A percentile compares a stretch with the other conserved stretches of the same genome.
Evolutionary conservation across 2,329 filamentous ascomycete genomes (phyloP).

Genomic region (Pyricularia sp.): DNA sequence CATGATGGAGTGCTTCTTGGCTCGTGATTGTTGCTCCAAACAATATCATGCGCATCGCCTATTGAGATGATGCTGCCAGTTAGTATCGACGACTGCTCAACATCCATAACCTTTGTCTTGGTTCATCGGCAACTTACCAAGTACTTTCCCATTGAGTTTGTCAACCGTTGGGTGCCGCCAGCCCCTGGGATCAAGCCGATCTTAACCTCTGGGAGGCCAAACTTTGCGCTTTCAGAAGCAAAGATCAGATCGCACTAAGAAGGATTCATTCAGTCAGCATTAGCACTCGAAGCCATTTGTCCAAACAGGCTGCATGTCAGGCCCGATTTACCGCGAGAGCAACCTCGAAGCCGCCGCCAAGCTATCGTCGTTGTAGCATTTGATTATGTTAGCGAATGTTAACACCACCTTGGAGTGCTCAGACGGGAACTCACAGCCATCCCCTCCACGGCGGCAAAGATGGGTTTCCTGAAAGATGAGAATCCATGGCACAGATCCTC

Average conservation of each 20-base stretch:
- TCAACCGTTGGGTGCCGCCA: constrained; percentile 19
- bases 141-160: constrained; percentile 21
- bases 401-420: neutral
- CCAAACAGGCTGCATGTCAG: neutral
- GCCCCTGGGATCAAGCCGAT: constrained; percentile 18
- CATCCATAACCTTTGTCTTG: neutral
- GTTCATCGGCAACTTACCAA: constrained; percentile 10
- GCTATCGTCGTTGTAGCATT: constrained; percentile 14
- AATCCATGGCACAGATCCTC: constrained; percentile 27
- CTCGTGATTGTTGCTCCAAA: constrained; percentile 24
- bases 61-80: neutral
- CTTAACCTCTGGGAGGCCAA: constrained; percentile 19
- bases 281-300: neutral
- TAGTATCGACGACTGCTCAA: neutral
- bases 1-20: constrained; percentile 23
- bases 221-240: constrained; percentile 12
- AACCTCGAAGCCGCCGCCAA: constrained; percentile 37
- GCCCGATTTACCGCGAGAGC: constrained; percentile 25
- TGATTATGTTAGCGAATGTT: neutral
- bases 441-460: constrained; percentile 36
- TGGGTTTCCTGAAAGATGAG: constrained; percentile 27
- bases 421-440: constrained; percentile 26
- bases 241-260: constrained; percentile 24
- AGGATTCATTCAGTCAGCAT: neutral
- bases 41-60: constrained; percentile 31